Conservation (phyloP, 805 yeast species). For the Lipomyces kockii region DNA sequence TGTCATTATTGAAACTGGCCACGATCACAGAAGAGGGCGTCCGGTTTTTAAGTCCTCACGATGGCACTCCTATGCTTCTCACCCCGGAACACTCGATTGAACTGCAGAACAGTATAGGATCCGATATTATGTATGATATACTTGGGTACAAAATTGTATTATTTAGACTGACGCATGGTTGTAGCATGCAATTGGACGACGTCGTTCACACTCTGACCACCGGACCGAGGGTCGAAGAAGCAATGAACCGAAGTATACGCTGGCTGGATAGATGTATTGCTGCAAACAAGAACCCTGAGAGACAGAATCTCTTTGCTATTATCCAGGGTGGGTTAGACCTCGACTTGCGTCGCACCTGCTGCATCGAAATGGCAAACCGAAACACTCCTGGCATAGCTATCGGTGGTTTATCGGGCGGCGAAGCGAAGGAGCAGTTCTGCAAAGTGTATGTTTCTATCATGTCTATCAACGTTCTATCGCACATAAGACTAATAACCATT, state of each 20-base stretch:
- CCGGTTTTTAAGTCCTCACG: constrained; percentile 52
- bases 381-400: constrained; percentile 55
- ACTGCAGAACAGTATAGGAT: constrained; percentile 52
- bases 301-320: constrained; percentile 52
- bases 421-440: constrained; percentile 51
- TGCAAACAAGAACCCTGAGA: constrained; percentile 51
- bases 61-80: constrained; percentile 52
- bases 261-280: constrained; percentile 53
- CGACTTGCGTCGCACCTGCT: constrained; percentile 48
- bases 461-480: neutral
- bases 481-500: neutral
- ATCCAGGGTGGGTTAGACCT: constrained; percentile 54
- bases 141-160: neutral
- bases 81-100: constrained; percentile 56
- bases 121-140: constrained; percentile 48
- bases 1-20: constrained; percentile 51
- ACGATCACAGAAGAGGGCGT: constrained; percentile 55
- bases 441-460: constrained; percentile 38
- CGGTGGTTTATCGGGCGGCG: constrained; percentile 55
- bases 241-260: constrained; percentile 51
- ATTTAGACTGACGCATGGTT: neutral
- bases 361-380: constrained; percentile 50
- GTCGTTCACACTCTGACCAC: constrained; percentile 52
- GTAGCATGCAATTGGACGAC: constrained; percentile 52
- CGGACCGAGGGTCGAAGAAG: constrained; percentile 52